Conservation (phyloP, 2,329 filamentous ascomycete genomes). For the Neophaeococcomyces aloes region DNA sequence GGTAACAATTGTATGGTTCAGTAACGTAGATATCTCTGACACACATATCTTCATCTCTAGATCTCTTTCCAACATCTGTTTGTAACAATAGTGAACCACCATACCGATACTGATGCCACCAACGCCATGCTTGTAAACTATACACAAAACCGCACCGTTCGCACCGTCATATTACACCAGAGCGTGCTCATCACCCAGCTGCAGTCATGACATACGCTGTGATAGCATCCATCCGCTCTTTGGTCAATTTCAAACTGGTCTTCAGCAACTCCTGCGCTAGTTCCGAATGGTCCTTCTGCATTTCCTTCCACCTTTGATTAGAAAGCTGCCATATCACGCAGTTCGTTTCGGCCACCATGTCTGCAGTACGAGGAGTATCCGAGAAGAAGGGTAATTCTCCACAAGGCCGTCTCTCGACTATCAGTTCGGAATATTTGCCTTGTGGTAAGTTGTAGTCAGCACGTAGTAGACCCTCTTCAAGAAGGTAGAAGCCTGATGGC, state of each 20-base stretch:
- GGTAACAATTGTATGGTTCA: too few species aligned
- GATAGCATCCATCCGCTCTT: constrained; percentile 73
- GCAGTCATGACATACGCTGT: constrained; percentile 40
- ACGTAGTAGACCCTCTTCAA: constrained; percentile 79
- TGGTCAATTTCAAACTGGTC: constrained; percentile 85
- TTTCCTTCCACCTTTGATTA: constrained; percentile 55
- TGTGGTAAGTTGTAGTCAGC: constrained; percentile 88
- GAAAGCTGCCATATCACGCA: constrained; percentile 76
- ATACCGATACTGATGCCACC: not conserved
- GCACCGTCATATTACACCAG: not conserved
- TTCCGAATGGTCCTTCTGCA: constrained; percentile 63
- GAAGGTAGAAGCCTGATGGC: constrained; percentile 76
- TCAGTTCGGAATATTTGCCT: constrained; percentile 78
- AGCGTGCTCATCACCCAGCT: constrained; percentile 8
- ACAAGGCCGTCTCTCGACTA: constrained; percentile 87
- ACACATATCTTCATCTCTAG: too few species aligned
- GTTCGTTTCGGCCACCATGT: constrained; percentile 70
- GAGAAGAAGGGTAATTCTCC: constrained; percentile 95
- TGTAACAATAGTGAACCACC: too few species aligned
- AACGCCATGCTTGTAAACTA: constrained; percentile 1
- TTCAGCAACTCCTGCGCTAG: constrained; percentile 75
- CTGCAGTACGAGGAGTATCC: constrained; percentile 77
- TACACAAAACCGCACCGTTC: not conserved
- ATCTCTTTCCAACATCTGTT: too few species aligned
- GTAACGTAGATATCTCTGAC: too few species aligned